A percentile compares a stretch with the other conserved stretches of the same genome.
phyloP scores from a whole-genome alignment of 2,329 filamentous ascomycete genomes.

The Alternaria ventricosa region DNA sequence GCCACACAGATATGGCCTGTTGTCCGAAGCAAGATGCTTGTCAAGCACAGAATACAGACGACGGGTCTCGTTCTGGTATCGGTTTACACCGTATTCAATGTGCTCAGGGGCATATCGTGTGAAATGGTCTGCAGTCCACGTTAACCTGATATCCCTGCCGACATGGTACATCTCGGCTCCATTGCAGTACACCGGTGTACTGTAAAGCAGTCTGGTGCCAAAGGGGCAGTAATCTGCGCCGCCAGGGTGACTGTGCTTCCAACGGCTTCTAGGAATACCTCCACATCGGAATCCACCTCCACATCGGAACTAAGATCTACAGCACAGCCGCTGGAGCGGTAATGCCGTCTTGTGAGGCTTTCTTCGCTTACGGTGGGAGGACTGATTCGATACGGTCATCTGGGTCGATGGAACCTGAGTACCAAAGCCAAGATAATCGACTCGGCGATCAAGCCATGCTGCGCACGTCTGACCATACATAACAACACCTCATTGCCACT shows the following conservation, averaged over 20 bases:
- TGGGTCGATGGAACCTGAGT: neutral
- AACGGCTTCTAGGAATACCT: neutral
- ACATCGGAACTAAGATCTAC: neutral
- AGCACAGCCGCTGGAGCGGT: neutral
- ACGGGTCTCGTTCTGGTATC: slow-evolving; percentile 84
- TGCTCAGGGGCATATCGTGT: slow-evolving; percentile 79
- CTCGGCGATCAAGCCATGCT: neutral
- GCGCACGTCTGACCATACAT: neutral
- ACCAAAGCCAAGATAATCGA: neutral
- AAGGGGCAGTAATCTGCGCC: neutral
- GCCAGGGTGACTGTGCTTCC: neutral
- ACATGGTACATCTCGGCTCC: neutral
- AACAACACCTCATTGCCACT: neutral
- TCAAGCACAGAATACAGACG: slow-evolving; percentile 81
- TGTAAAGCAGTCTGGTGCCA: neutral
- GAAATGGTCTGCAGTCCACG: slow-evolving; percentile 70
- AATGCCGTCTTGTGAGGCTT: neutral
- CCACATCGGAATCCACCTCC: neutral
- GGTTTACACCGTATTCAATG: slow-evolving; percentile 81
- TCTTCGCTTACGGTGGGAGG: neutral
- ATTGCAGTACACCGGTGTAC: neutral
- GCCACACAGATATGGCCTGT: slow-evolving; percentile 63
- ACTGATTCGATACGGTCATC: neutral
- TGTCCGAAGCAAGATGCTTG: slow-evolving; percentile 65
- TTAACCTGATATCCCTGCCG: slow-evolving; percentile 3